phyloP scores from a whole-genome alignment of 352 stramenopile genomes.

The Phytophthora vignae region DNA sequence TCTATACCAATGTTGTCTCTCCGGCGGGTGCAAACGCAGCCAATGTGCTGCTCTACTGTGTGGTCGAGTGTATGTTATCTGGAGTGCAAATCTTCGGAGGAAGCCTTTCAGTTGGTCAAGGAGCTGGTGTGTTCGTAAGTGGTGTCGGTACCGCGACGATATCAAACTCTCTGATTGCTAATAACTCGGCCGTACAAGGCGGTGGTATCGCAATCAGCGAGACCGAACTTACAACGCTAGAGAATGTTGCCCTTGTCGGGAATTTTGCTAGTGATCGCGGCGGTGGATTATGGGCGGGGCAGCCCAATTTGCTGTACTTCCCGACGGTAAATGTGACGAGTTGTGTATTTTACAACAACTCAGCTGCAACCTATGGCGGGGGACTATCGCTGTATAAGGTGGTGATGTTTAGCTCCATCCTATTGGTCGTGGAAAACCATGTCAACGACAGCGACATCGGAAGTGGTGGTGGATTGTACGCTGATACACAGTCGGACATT shows the following conservation, averaged over 20 bases:
- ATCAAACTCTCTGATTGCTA: slow-evolving; percentile 25
- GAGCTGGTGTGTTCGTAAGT: slow-evolving; percentile 43
- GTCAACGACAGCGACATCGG: slow-evolving; percentile 27
- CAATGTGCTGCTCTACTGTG: slow-evolving; percentile 43
- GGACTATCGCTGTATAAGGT: slow-evolving; percentile 31
- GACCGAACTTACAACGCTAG: slow-evolving; percentile 17
- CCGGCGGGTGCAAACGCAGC: slow-evolving; percentile 20
- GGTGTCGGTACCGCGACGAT: slow-evolving; percentile 33
- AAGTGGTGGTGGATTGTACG: slow-evolving; percentile 39
- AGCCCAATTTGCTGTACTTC: slow-evolving; percentile 1
- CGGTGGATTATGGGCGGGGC: slow-evolving; percentile 32
- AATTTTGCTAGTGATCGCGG: slow-evolving; percentile 38
- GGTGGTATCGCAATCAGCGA: slow-evolving; percentile 43
- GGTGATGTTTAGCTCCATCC: slow-evolving; percentile 8
- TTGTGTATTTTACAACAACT: slow-evolving; percentile 62
- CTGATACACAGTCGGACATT: slow-evolving; percentile 6
- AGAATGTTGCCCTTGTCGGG: slow-evolving; percentile 28
- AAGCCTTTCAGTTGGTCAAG: slow-evolving; percentile 26
- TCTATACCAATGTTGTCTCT: slow-evolving; percentile 36
- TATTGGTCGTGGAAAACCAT: slow-evolving; percentile 49
- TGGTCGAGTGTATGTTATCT: slow-evolving; percentile 28
- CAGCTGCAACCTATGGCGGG: slow-evolving; percentile 31
- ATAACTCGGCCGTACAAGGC: slow-evolving; percentile 42
- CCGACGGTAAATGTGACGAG: slow-evolving; percentile 3
- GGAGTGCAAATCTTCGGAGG: slow-evolving; percentile 33